phyloP scores from a whole-genome alignment of 2,329 filamentous ascomycete species.

The Aspergillus sp. region DNA sequence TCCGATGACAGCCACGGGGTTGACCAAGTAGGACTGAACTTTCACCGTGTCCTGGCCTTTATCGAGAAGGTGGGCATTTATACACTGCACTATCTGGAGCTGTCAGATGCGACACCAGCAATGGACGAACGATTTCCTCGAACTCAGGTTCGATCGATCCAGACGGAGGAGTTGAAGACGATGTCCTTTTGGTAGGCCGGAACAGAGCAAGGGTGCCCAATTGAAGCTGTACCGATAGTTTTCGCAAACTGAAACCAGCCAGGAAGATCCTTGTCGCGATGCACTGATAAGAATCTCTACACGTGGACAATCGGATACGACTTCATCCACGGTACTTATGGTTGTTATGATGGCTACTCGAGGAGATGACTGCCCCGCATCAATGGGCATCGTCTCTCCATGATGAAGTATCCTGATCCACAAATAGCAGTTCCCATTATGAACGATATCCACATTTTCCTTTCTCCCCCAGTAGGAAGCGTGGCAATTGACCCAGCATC shows the following conservation, averaged over 20 bases:
- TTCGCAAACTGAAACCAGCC: neutral
- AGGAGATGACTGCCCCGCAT: no score
- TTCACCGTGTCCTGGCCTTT: slow-evolving; percentile 64
- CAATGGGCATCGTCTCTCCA: no score
- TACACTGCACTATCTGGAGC: slow-evolving; percentile 34
- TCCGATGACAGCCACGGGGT: slow-evolving; percentile 93
- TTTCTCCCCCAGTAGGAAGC: no score
- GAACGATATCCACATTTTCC: no score
- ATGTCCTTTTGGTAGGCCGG: slow-evolving; percentile 25
- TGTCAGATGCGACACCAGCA: slow-evolving; percentile 14
- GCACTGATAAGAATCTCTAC: neutral
- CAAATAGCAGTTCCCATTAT: no score
- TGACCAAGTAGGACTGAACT: slow-evolving; percentile 83
- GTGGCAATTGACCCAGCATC: no score
- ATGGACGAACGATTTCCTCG: slow-evolving; percentile 33
- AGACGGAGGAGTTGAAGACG: slow-evolving; percentile 29
- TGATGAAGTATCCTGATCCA: no score
- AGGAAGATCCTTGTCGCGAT: neutral
- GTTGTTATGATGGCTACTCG: neutral
- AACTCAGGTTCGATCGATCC: slow-evolving; percentile 26
- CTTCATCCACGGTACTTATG: neutral
- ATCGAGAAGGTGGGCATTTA: slow-evolving; percentile 48
- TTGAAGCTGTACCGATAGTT: neutral
- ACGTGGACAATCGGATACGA: neutral
- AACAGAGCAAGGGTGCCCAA: neutral